phyloP scores from a whole-genome alignment of 768 basidiomycete genomes.

The Tricholoma matsutake region DNA sequence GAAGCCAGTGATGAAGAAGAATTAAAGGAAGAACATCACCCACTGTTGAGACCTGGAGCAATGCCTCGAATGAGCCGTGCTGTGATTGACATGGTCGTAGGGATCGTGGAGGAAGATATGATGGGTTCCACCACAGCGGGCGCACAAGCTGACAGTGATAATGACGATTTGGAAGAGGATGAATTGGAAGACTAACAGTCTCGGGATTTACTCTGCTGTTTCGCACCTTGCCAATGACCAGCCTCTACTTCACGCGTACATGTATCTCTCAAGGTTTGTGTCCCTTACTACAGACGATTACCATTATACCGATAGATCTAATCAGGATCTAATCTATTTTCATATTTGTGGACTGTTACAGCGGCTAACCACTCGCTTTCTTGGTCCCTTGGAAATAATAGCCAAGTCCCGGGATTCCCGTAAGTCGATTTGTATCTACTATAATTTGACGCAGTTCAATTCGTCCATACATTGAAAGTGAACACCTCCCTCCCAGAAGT shows the following conservation, averaged over 20 bases:
- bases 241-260: background rate
- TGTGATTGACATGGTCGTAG: conserved; percentile 61
- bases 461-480: too few relatives aligned
- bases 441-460: too few relatives aligned
- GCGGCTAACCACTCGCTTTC: too few relatives aligned
- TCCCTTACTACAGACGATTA: background rate
- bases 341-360: too few relatives aligned
- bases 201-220: background rate
- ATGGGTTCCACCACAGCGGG: conserved; percentile 31
- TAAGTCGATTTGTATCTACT: too few relatives aligned
- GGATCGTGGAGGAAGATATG: conserved; percentile 56
- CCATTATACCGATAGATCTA: too few relatives aligned
- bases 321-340: too few relatives aligned
- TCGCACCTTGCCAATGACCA: background rate
- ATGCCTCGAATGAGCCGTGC: conserved; percentile 69
- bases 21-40: conserved; percentile 55
- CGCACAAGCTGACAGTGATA: conserved; percentile 24
- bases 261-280: background rate
- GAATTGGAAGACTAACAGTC: conserved; percentile 39
- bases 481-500: too few relatives aligned
- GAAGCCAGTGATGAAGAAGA: conserved; percentile 36
- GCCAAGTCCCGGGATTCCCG: too few relatives aligned
- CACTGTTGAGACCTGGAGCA: conserved; percentile 60
- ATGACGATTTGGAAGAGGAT: conserved; percentile 44
- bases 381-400: too few relatives aligned